Percentiles rank a stretch among this genome's conserved stretches.
phyloP scores from a whole-genome alignment of 1,284 basidiomycete genomes.

The Meira nashicola region DNA sequence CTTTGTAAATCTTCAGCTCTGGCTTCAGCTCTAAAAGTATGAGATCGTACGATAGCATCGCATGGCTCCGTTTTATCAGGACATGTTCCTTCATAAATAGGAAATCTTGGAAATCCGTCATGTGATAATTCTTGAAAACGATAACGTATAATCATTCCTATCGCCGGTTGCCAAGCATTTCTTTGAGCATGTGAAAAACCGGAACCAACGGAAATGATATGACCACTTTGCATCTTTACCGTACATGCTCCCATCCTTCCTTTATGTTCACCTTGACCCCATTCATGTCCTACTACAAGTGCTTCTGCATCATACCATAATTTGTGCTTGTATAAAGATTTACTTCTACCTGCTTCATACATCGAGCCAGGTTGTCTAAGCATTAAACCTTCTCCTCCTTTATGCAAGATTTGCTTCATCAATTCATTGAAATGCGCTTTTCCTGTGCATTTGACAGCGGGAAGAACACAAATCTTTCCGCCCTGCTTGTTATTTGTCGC shows the following conservation, averaged over 20 bases:
- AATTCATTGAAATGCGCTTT: conserved; percentile 60
- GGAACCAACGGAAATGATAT: conserved; percentile 50
- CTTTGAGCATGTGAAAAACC: conserved; percentile 41
- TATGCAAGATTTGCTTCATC: conserved; percentile 59
- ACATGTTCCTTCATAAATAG: conserved; percentile 61
- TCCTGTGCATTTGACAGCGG: conserved; percentile 58
- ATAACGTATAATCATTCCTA: conserved; percentile 64
- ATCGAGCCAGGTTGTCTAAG: conserved; percentile 59
- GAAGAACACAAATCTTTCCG: conserved; percentile 59
- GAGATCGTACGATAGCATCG: conserved; percentile 30
- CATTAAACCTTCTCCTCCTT: conserved; percentile 66
- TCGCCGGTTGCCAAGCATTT: conserved; percentile 50
- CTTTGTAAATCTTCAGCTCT: not conserved
- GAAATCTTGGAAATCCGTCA: conserved; percentile 59
- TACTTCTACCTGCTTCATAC: conserved; percentile 56
- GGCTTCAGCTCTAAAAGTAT: conserved; percentile 1
- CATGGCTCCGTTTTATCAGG: conserved; percentile 30
- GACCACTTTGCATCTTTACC: conserved; percentile 64
- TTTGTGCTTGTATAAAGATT: conserved; percentile 9
- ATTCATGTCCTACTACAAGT: conserved; percentile 14
- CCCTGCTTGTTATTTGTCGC: not conserved
- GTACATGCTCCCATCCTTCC: conserved; percentile 59
- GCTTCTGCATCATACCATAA: conserved; percentile 16
- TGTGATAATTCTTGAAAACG: conserved; percentile 65
- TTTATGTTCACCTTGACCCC: conserved; percentile 9